These are phyloP conservation scores for Paraphoma sp. DNA, from an alignment of 2,329 filamentous ascomycete species.

Conservation along the genomic window DNA sequence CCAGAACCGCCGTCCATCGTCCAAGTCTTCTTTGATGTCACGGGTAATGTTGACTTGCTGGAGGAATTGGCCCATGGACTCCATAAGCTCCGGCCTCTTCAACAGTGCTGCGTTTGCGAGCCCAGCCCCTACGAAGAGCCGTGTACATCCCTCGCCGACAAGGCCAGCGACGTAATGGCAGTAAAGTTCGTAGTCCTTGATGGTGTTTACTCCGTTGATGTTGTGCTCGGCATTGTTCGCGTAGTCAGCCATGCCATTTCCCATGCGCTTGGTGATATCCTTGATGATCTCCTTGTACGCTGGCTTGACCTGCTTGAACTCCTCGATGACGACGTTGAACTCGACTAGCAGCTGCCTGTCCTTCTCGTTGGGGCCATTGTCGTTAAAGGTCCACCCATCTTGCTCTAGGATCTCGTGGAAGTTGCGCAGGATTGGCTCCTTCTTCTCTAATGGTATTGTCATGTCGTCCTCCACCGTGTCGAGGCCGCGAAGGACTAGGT, in stretches of 20 bases:
- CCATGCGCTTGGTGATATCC: constrained; percentile 94
- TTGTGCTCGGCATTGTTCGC: constrained; percentile 83
- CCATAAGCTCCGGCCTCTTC: constrained; percentile 79
- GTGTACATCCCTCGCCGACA: constrained; percentile 92
- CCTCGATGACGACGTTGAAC: constrained; percentile 84
- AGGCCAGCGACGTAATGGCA: constrained; percentile 98
- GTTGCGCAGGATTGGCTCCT: constrained; percentile 83
- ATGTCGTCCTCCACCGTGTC: constrained; percentile 99
- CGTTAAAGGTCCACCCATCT: constrained; percentile 89
- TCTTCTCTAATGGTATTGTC: constrained; percentile 80
- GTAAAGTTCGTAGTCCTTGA: constrained; percentile 93
- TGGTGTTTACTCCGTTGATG: constrained; percentile 77
- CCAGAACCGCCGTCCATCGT: constrained; percentile 90
- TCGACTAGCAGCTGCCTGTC: constrained; percentile 90
- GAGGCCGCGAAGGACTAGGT: constrained; percentile 86
- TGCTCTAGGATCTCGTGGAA: constrained; percentile 81
- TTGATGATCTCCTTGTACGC: constrained; percentile 85
- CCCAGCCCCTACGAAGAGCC: constrained; percentile 84
- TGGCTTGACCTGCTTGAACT: constrained; percentile 88
- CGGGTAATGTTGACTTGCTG: constrained; percentile 99
- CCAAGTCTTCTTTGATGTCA: constrained; percentile 87
- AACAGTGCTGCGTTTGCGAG: constrained; percentile 86
- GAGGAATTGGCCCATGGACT: constrained; percentile 96
- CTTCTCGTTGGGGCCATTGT: constrained; percentile 90
- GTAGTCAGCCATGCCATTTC: constrained; percentile 98